Conservation (phyloP, 768 basidiomycete genomes). For the Rubroboletus pulcherrimus region DNA sequence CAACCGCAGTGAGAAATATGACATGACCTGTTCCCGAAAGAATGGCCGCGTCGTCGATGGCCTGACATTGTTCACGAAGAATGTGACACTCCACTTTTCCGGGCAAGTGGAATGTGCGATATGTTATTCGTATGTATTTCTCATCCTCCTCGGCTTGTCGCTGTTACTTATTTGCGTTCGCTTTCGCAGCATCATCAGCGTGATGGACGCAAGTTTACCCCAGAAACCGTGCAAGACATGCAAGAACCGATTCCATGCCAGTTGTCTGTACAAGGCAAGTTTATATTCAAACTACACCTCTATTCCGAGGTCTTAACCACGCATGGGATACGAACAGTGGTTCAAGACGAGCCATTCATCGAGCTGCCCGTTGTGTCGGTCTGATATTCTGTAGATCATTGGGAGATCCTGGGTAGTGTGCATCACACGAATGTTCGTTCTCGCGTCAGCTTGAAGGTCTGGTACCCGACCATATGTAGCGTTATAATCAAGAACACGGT, state of each 20-base stretch:
- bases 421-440: not conserved
- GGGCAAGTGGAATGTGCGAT: slow-evolving; percentile 97
- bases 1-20: not conserved
- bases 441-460: not conserved
- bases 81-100: slow-evolving; percentile 89
- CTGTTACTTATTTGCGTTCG: not conserved
- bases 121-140: slow-evolving; percentile 73
- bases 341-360: slow-evolving; percentile 87
- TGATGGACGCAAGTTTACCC: slow-evolving; percentile 84
- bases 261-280: slow-evolving; percentile 83
- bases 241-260: slow-evolving; percentile 90
- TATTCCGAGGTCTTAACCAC: not conserved
- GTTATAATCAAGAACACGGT: not conserved
- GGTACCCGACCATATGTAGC: not conserved
- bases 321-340: slow-evolving; percentile 54
- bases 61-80: slow-evolving; percentile 86
- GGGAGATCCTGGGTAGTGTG: not conserved
- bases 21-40: slow-evolving; percentile 36
- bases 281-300: not conserved
- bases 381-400: slow-evolving; percentile 61
- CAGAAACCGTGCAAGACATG: slow-evolving; percentile 92
- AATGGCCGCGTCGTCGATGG: slow-evolving; percentile 90
- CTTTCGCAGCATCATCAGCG: slow-evolving; percentile 73
- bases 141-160: not conserved
- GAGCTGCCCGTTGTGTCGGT: slow-evolving; percentile 87